Evolutionary conservation across 805 yeast species (phyloP).

Genomic region (Zygosaccharomyces lentus): DNA sequence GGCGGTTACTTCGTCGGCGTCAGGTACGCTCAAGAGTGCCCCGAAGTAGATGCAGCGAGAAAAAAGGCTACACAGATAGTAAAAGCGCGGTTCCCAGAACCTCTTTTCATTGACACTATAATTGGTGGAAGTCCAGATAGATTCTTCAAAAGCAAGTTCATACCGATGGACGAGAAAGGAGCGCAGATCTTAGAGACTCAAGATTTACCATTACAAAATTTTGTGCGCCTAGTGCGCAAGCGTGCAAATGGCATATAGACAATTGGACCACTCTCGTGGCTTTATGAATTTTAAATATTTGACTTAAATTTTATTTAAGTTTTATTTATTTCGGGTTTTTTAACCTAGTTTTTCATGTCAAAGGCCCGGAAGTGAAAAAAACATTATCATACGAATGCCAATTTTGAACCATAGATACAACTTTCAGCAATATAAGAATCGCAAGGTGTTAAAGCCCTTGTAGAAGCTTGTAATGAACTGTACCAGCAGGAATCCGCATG

Average conservation of each 20-base stretch:
- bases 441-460: background rate
- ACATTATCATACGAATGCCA: background rate
- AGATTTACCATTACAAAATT: conserved; percentile 11
- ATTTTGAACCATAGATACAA: background rate
- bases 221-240: background rate
- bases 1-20: conserved; percentile 19
- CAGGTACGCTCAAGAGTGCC: conserved; percentile 9
- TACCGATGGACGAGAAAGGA: conserved; percentile 8
- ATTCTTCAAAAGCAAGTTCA: conserved; percentile 15
- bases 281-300: too few relatives aligned
- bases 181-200: conserved; percentile 12
- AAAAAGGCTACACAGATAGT: background rate
- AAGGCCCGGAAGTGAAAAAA: background rate
- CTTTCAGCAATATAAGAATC: background rate
- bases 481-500: conserved; percentile 6
- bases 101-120: conserved; percentile 11
- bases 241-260: background rate
- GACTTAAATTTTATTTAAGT: background rate
- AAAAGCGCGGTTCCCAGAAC: conserved; percentile 9
- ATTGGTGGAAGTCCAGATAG: conserved; percentile 21
- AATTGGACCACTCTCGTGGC: background rate
- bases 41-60: conserved; percentile 1
- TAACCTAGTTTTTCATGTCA: background rate
- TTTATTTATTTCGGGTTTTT: background rate
- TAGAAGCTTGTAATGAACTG: background rate